Percentiles rank a stretch among this genome's conserved stretches.
These are phyloP conservation scores for Herpetomonas muscarum DNA, from an alignment of 208 protist genomes.

Conservation along the genomic window DNA sequence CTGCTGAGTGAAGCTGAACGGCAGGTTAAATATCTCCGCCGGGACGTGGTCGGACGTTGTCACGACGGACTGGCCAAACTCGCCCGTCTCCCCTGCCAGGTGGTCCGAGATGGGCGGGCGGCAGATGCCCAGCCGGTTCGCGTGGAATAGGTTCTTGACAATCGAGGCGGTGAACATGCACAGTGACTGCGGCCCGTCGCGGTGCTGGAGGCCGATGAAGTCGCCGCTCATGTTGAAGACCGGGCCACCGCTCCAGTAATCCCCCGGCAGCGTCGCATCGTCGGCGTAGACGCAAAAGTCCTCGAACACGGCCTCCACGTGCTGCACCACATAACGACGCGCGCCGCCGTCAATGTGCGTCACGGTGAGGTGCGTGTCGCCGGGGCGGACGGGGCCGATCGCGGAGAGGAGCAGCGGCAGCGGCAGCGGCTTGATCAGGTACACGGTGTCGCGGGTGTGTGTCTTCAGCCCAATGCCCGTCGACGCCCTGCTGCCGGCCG, in stretches of 20 bases:
- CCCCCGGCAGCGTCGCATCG: constrained; percentile 13
- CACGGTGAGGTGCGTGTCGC: constrained; percentile 78
- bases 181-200: constrained; percentile 42
- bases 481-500: neutral
- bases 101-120: constrained; percentile 54
- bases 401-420: constrained; percentile 69
- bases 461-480: neutral
- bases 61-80: constrained; percentile 1
- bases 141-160: constrained; percentile 68
- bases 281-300: constrained; percentile 75
- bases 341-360: constrained; percentile 49
- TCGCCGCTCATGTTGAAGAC: constrained; percentile 78
- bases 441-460: constrained; percentile 13
- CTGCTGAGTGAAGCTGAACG: constrained; percentile 26
- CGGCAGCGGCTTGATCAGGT: constrained; percentile 64
- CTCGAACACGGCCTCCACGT: constrained; percentile 44
- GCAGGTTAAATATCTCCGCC: constrained; percentile 23
- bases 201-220: constrained; percentile 85
- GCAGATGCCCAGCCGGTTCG: constrained; percentile 64
- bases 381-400: constrained; percentile 41
- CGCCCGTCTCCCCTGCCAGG: neutral
- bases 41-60: constrained; percentile 5
- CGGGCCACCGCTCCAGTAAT: constrained; percentile 69
- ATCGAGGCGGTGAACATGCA: constrained; percentile 64
- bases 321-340: constrained; percentile 59